Base-by-base conservation (phyloP, 495 filamentous ascomycete species). In the Melanomma pulvis-pyrius region DNA sequence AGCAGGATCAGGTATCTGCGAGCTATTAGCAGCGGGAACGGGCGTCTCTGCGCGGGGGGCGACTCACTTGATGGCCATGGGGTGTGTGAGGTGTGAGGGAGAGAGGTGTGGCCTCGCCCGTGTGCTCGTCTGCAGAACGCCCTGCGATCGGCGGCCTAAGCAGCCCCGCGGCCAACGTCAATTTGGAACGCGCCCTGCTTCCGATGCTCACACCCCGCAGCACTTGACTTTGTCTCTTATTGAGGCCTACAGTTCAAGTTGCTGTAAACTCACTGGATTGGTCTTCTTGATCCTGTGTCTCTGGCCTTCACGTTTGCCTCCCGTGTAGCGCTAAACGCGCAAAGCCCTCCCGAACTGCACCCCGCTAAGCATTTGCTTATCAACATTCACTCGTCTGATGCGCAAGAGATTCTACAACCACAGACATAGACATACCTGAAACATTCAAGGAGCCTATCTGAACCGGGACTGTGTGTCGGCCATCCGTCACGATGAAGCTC, bases 1-100 rank as follows among this genome's bases (percentile, higher is more conserved):
- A 98, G 89, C 68, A 98, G 87, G 79, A 99, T 99, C 64, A 99
- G 79, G 76, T 98, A 99, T 81, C 94, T 98, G 72, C 12, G 46
- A 17, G 6, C 13, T 34, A 19, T 72, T 22, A 65, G 62, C 19
- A 9, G 54, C 34, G 22, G 41, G 30, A 24, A 32, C 61, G 1
- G 55, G 21, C 55, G 64, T 11, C 29, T 29, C 22, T 19, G 49
- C 12, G 25, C 25, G 60, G 47, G 21, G 28, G 48, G 48, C 21
- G 60, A 69, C 79, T 79, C 74, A 88, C 86, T 85, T 83, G 75
- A 88, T 86, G 55, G 86, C 83, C 87, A 88, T 87, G 77, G 63
- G 48, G 51, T n/a, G 41, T 61, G 50, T 47, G 60, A 53, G 61
- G n/a, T 30, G 53, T 34, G 44, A 32, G 22, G 28, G 65, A 41